Evolutionary conservation across 768 basidiomycete genomes (phyloP), one percentile per base, ranked within the genome.

Genomic region (Postia placenta): DNA sequence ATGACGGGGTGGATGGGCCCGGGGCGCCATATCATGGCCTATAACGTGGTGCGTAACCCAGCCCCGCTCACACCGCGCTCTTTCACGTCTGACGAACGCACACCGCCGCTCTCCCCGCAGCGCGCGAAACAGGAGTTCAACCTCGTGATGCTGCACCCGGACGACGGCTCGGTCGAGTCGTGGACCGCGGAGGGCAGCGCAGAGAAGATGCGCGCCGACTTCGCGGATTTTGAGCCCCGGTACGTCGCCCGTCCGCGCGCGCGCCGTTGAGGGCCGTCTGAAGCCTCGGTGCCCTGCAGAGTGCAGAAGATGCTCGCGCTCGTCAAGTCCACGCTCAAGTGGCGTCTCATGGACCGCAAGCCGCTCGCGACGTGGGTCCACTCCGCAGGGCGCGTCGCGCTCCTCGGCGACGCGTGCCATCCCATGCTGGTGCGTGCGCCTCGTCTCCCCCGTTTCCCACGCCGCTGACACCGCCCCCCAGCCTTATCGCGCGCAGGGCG

Each of bases 1-100:
- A 74, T 78, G 69, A 76, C 74, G 0, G 71, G 68, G 0, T 85
- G 83, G 83, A 75, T 83, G 69, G 81, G 75, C 1, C 78, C 81
- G 0, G 47, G 65, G 1, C 49, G 70, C 4, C 75, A 76, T 49
- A 54, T 76, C 39, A 73, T 76, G 70, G 61, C 65, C 1, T 75
- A 74, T 42, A 65, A 59, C 26, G 72, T 78, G 17, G 74, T 73
- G 52, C 53, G 71, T 63, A 7, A n/a, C 14, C 38, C 23, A 28
- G 4, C 14, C 38, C 23, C 37, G 4, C 37, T 48, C 23, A 45
- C 12, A 25, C 25, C 20, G 37, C 19, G 17, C 11, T 44, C 14
- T 35, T 5, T 14, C 2, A 20, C 25, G 19, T 15, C 26, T 36
- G 20, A 47, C 46, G 11, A 11, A n/a, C 23, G 14, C 14, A 5